Evolutionary conservation across 2,329 filamentous ascomycete species (phyloP), one percentile per base, ranked within the genome.

Genomic region (Microdochium trichocladiopsis): DNA sequence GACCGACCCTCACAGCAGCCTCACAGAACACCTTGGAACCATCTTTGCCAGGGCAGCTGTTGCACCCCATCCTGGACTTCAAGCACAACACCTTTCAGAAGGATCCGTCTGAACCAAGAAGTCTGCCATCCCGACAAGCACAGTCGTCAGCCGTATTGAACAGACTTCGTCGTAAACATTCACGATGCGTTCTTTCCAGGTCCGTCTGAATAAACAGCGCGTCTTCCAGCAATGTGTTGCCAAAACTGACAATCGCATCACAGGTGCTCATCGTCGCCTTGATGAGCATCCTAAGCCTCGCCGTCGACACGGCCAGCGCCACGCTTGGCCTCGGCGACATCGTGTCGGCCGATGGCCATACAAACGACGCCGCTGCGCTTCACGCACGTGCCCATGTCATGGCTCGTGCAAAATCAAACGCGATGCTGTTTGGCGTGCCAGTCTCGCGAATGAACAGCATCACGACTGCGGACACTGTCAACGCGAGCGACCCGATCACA

Each of bases 121-220:
- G n/a, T n/a, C n/a, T n/a, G n/a, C n/a, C n/a, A n/a, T n/a, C n/a
- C n/a, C n/a, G n/a, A n/a, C n/a, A n/a, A n/a, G n/a, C n/a, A n/a
- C n/a, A n/a, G n/a, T n/a, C n/a, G n/a, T n/a, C n/a, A n/a, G n/a
- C n/a, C n/a, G n/a, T n/a, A n/a, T n/a, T n/a, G n/a, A n/a, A n/a
- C n/a, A n/a, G n/a, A n/a, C n/a, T n/a, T n/a, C n/a, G n/a, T n/a
- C n/a, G n/a, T n/a, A n/a, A n/a, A n/a, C n/a, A n/a, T 8, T 31
- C 28, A 31, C 8, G 28, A 57, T 56, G 54, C 25, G 41, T 51
- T 28, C 50, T 21, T 51, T 45, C 21, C 12, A 45, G n/a, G 41
- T 45, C n/a, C 21, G 41, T 45, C 6, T 9, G 6, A 45, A 14
- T 6, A 6, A 14, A 12, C 11, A 22, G 18, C 5, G 4, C 41